Conservation (phyloP, 163 green algal species). For the Scenedesmus sp. region DNA sequence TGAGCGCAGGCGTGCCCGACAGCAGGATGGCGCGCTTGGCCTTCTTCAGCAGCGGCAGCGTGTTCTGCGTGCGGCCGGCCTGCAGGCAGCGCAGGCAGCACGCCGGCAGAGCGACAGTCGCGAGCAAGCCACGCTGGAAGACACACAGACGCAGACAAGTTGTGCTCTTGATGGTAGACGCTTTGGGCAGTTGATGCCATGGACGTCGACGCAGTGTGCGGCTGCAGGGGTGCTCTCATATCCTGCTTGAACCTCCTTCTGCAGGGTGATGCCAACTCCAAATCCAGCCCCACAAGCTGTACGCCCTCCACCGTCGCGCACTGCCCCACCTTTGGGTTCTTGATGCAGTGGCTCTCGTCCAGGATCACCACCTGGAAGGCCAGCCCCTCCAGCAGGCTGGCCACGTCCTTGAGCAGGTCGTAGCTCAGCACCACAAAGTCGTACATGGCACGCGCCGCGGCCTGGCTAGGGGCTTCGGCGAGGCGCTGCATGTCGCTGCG, state of each 20-base stretch:
- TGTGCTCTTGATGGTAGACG: no score
- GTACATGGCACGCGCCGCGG: constrained; percentile 36
- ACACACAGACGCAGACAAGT: background rate
- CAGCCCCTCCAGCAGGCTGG: constrained; percentile 36
- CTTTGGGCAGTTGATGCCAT: no score
- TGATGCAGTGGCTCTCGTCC: constrained; percentile 86
- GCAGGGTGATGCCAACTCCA: no score
- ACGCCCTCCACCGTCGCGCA: background rate
- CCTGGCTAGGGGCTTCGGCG: background rate
- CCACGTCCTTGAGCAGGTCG: constrained; percentile 68
- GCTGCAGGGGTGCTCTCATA: no score
- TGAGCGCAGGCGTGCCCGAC: constrained; percentile 91
- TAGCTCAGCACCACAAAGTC: constrained; percentile 69
- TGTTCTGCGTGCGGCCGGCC: constrained; percentile 72
- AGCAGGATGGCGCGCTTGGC: constrained; percentile 86
- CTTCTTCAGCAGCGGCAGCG: constrained; percentile 66
- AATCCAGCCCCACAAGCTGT: no score
- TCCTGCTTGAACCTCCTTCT: no score
- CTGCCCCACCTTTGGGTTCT: constrained; percentile 68
- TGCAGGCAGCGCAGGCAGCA: constrained; percentile 32
- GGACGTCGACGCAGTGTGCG: no score
- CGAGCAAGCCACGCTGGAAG: background rate
- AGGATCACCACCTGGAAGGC: constrained; percentile 67
- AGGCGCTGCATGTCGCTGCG: constrained; percentile 45
- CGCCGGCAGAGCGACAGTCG: background rate